Conservation (phyloP, 2,329 filamentous ascomycete species). For the Arthrobotrys sphaeroides region DNA sequence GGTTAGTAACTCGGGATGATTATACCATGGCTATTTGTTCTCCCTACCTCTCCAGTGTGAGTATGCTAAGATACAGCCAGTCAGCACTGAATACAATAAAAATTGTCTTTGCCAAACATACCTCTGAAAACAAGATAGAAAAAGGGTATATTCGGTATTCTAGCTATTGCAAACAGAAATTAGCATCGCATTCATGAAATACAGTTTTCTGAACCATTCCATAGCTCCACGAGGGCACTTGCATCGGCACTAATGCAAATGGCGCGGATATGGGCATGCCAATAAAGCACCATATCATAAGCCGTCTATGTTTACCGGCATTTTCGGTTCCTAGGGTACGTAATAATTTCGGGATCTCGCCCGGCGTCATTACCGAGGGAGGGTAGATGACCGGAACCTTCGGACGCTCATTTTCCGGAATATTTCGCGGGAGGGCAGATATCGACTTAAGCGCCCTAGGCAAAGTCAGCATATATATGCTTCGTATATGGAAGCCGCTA, state of each 20-base stretch:
- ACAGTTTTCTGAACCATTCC: background rate
- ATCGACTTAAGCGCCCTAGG: conserved; percentile 84
- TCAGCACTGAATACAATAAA: conserved; percentile 17
- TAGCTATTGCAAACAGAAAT: conserved; percentile 38
- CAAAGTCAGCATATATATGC: background rate
- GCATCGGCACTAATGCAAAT: conserved; percentile 86
- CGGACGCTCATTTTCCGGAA: conserved; percentile 71
- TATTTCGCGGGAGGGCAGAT: conserved; percentile 77
- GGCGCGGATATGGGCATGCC: conserved; percentile 85
- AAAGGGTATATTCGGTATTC: conserved; percentile 76
- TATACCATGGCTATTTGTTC: background rate
- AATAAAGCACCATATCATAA: conserved; percentile 80
- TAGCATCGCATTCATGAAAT: background rate
- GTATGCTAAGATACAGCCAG: conserved; percentile 44
- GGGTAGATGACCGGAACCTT: conserved; percentile 82
- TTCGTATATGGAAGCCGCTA: too few relatives aligned
- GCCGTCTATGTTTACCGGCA: conserved; percentile 77
- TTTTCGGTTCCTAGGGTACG: conserved; percentile 79
- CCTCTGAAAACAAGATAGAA: conserved; percentile 89
- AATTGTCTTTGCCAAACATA: background rate
- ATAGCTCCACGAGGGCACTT: conserved; percentile 62
- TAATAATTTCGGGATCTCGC: conserved; percentile 73
- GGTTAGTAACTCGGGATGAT: background rate
- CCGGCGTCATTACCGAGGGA: conserved; percentile 71
- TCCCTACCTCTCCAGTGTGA: conserved; percentile 74